These are phyloP conservation scores for Picocystis sp. DNA, from an alignment of 163 green algal species.

Conservation along the genomic window DNA sequence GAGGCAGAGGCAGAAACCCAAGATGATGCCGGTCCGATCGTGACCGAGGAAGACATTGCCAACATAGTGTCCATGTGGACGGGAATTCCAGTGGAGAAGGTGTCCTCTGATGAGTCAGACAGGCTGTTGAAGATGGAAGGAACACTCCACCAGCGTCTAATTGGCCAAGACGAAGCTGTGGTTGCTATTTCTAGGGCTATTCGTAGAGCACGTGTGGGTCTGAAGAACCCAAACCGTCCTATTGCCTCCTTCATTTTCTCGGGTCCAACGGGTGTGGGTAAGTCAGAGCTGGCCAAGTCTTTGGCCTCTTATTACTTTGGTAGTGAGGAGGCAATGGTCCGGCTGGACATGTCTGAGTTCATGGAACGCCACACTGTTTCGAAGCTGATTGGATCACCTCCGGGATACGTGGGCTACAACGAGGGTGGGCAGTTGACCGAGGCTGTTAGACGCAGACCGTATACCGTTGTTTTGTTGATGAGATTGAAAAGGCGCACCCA, in stretches of 20 bases:
- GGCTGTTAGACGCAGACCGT: conserved; percentile 47
- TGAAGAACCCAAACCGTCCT: conserved; percentile 15
- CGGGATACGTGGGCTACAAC: conserved; percentile 82
- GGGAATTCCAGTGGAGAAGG: conserved; percentile 19
- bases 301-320: conserved; percentile 50
- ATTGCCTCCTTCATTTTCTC: conserved; percentile 9
- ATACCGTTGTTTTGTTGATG: conserved; percentile 63
- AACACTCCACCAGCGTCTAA: conserved; percentile 18
- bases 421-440: conserved; percentile 56
- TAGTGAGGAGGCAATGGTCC: conserved; percentile 55
- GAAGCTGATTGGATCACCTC: conserved; percentile 71
- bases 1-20: conserved; percentile 10
- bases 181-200: conserved; percentile 7
- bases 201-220: conserved; percentile 17
- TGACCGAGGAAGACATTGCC: conserved; percentile 10
- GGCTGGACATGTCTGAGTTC: conserved; percentile 68
- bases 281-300: conserved; percentile 81
- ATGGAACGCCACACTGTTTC: conserved; percentile 82
- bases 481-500: conserved; percentile 64
- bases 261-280: conserved; percentile 59
- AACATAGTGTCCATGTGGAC: conserved; percentile 24
- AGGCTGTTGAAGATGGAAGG: conserved; percentile 16
- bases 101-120: conserved; percentile 16
- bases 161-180: conserved; percentile 14
- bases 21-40: conserved; percentile 8